A percentile compares a stretch with the other conserved stretches of the same genome.
Conservation (phyloP, 305 asterid species). For the Vinca major region DNA sequence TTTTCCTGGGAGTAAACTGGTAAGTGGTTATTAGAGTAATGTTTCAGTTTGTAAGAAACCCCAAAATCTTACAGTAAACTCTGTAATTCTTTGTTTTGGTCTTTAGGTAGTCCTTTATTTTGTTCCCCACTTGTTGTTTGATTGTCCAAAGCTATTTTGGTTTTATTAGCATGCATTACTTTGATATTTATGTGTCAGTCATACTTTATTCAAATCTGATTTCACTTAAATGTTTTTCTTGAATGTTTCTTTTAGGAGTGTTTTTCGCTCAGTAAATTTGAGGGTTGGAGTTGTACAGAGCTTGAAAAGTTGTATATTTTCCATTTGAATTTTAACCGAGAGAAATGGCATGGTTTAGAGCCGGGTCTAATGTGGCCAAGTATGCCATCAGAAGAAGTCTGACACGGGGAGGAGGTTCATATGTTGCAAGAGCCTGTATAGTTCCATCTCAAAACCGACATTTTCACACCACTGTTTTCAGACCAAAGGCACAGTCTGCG, state of each 20-base stretch:
- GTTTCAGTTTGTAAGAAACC: neutral
- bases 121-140: no score
- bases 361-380: slow-evolving; percentile 64
- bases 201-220: neutral
- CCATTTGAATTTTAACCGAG: slow-evolving; percentile 21
- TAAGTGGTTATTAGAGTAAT: neutral
- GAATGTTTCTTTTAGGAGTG: slow-evolving; percentile 12
- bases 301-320: slow-evolving; percentile 10
- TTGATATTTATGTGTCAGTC: no score
- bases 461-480: slow-evolving; percentile 50
- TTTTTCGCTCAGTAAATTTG: slow-evolving; percentile 10
- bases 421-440: slow-evolving; percentile 25
- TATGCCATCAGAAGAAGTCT: slow-evolving; percentile 62
- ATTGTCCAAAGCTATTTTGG: neutral
- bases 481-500: slow-evolving; percentile 62
- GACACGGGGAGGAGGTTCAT: slow-evolving; percentile 38
- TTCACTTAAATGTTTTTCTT: neutral
- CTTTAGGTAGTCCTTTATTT: no score
- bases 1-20: neutral
- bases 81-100: neutral
- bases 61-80: neutral
- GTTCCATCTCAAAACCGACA: slow-evolving; percentile 36
- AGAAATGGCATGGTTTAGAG: slow-evolving; percentile 72
- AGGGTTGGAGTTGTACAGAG: neutral
- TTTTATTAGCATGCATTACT: neutral